These are phyloP conservation scores for Lactifluus subvellereus DNA, from an alignment of 768 basidiomycete species.

Conservation along the genomic window DNA sequence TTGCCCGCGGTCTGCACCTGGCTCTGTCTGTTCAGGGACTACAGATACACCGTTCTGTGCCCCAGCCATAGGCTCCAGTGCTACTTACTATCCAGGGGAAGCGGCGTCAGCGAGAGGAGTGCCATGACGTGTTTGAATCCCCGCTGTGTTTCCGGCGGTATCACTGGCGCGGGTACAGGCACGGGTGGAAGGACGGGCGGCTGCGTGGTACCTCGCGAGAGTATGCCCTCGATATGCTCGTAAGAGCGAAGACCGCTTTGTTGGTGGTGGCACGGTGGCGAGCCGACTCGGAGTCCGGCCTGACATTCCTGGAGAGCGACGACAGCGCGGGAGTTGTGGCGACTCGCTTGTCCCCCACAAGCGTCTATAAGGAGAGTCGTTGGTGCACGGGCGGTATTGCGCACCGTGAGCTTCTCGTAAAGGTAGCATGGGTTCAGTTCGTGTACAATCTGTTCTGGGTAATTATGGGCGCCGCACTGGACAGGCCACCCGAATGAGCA, in stretches of 20 bases:
- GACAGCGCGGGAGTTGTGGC: background rate
- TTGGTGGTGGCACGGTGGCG: background rate
- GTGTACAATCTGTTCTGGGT: slow-evolving; percentile 55
- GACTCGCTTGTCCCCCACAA: slow-evolving; percentile 67
- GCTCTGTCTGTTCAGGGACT: background rate
- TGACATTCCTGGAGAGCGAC: slow-evolving; percentile 4
- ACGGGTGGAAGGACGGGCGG: background rate
- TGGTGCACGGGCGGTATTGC: slow-evolving; percentile 62
- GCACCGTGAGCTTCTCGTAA: slow-evolving; percentile 64
- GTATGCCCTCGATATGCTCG: slow-evolving; percentile 36
- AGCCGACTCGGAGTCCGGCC: slow-evolving; percentile 10
- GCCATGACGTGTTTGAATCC: slow-evolving; percentile 29
- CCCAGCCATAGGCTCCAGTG: background rate
- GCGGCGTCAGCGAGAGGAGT: slow-evolving; percentile 7
- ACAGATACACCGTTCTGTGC: background rate
- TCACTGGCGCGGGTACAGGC: background rate
- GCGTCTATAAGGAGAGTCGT: slow-evolving; percentile 80
- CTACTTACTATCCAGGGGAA: slow-evolving; percentile 6
- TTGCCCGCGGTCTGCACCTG: background rate
- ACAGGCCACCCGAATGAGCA: slow-evolving; percentile 26
- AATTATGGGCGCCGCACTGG: background rate
- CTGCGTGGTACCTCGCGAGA: slow-evolving; percentile 26
- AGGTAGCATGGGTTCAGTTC: slow-evolving; percentile 62
- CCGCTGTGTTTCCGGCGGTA: slow-evolving; percentile 19
- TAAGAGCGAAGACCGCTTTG: slow-evolving; percentile 23